Evolutionary conservation across 2,329 filamentous ascomycete genomes (phyloP).

Genomic region (Calonectria fujianensis): DNA sequence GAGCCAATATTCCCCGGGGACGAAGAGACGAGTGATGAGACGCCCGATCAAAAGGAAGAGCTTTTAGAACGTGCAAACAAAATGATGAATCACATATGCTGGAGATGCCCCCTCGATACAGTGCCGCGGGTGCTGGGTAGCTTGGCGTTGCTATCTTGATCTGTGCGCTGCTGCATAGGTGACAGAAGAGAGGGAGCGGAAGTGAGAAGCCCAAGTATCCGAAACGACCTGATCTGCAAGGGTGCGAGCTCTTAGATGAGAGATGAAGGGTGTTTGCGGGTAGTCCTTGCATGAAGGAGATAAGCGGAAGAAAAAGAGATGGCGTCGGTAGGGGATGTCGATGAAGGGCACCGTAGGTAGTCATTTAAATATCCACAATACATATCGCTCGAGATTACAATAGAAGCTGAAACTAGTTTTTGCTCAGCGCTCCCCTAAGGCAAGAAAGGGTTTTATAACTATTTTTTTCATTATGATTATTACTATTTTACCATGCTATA

Average conservation of each 20-base stretch:
- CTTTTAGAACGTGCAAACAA: constrained; percentile 56
- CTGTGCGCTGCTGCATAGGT: constrained; percentile 20
- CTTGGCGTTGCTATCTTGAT: constrained; percentile 39
- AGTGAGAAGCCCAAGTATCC: constrained; percentile 27
- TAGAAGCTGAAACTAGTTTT: constrained; percentile 10
- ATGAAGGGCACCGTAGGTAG: constrained; percentile 40
- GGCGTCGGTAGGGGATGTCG: constrained; percentile 29
- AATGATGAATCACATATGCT: constrained; percentile 50
- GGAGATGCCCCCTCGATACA: constrained; percentile 49
- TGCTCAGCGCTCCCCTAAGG: background rate
- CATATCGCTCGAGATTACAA: constrained; percentile 35
- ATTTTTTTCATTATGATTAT: constrained; percentile 18
- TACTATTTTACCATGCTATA: background rate
- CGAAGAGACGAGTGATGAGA: constrained; percentile 52
- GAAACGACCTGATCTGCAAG: constrained; percentile 35
- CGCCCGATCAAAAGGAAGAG: constrained; percentile 55
- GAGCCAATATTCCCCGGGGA: constrained; percentile 56
- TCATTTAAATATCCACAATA: constrained; percentile 44
- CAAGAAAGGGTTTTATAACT: background rate
- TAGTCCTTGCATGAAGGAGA: constrained; percentile 4
- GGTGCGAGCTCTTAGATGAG: constrained; percentile 34
- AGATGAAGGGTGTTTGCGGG: constrained; percentile 35
- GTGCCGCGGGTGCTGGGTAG: constrained; percentile 52
- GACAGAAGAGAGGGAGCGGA: constrained; percentile 26
- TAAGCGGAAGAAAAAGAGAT: constrained; percentile 30